phyloP scores from a whole-genome alignment of 2,329 filamentous ascomycete species.

The Colletotrichum sp. region DNA sequence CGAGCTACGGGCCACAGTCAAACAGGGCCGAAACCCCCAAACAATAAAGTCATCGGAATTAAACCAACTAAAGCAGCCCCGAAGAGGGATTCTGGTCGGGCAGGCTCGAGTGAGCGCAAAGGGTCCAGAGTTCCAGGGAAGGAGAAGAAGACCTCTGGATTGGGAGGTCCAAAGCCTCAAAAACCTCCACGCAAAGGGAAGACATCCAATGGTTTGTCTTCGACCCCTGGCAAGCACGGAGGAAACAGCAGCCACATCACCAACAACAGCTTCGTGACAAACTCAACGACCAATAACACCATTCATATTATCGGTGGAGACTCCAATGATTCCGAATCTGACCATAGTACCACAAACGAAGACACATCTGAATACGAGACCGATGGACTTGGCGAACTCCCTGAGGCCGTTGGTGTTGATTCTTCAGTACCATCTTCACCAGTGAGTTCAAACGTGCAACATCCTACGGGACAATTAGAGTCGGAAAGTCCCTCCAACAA shows the following conservation, averaged over 20 bases:
- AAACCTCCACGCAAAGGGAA: neutral
- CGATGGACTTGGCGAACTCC: neutral
- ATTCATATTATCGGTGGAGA: neutral
- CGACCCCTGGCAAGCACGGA: neutral
- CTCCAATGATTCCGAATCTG: accelerated
- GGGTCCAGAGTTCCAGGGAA: neutral
- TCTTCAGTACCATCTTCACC: neutral
- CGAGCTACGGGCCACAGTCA: no score
- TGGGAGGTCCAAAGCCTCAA: neutral
- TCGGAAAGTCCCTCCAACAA: neutral
- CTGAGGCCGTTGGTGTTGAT: neutral
- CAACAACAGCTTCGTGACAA: neutral
- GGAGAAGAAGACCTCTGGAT: neutral
- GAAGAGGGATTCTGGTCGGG: neutral
- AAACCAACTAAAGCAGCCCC: neutral
- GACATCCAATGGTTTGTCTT: neutral
- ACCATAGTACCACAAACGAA: accelerated
- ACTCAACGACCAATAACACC: neutral
- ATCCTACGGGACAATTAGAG: neutral
- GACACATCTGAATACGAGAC: accelerated
- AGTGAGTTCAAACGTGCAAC: neutral
- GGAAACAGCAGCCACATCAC: neutral
- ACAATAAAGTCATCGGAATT: neutral
- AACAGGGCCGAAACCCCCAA: neutral
- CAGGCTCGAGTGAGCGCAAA: neutral